These are phyloP conservation scores for Tetrapyrgos nigripes DNA, from an alignment of 1,284 basidiomycete genomes.

Conservation along the genomic window DNA sequence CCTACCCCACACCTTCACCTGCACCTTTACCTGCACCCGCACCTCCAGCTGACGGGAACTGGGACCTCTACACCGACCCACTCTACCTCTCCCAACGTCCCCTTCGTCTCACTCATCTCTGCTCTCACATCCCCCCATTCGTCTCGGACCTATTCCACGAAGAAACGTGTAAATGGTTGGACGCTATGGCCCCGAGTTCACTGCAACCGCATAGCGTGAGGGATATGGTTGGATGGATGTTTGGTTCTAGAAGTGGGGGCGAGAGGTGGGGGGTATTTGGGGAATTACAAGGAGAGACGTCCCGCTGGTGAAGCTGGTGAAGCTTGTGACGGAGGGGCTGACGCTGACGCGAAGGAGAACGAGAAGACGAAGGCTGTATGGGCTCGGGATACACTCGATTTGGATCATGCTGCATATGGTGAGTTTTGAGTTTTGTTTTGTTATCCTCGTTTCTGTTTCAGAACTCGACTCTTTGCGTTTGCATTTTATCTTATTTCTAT, in stretches of 20 bases:
- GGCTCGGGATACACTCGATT: slow-evolving; percentile 69
- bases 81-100: neutral
- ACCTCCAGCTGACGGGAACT: neutral
- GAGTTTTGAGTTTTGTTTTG: too few relatives aligned
- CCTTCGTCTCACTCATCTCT: slow-evolving; percentile 42
- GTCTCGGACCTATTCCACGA: slow-evolving; percentile 58
- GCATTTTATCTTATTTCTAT: too few relatives aligned
- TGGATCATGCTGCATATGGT: slow-evolving; percentile 57
- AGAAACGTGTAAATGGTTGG: slow-evolving; percentile 54
- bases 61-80: neutral
- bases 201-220: slow-evolving; percentile 72
- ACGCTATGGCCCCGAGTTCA: slow-evolving; percentile 78
- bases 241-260: slow-evolving; percentile 40
- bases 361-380: slow-evolving; percentile 45
- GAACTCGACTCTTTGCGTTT: too few relatives aligned
- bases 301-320: slow-evolving; percentile 2
- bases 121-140: slow-evolving; percentile 66
- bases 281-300: slow-evolving; percentile 32
- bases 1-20: neutral
- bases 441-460: too few relatives aligned
- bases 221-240: slow-evolving; percentile 59
- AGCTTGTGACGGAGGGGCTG: neutral
- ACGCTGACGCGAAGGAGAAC: neutral
- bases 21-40: too few relatives aligned
- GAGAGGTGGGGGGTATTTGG: slow-evolving; percentile 46